These are phyloP conservation scores for Dissophora ornata DNA, from an alignment of 192 early-diverging fungal species.

Conservation along the genomic window DNA sequence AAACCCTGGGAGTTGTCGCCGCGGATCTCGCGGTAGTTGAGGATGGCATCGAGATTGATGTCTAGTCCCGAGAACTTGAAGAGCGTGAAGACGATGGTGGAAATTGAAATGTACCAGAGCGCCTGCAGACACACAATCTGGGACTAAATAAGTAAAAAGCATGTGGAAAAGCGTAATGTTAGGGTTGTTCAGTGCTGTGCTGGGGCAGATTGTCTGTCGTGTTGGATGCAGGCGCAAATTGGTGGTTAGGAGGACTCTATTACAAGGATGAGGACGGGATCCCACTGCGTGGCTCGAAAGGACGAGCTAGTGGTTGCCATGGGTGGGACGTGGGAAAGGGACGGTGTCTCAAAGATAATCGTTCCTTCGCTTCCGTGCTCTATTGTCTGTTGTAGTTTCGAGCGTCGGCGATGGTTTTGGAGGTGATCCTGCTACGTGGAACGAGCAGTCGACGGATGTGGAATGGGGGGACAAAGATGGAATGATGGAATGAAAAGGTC, in stretches of 20 bases:
- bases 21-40: conserved; percentile 68
- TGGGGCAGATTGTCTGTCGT: no score
- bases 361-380: no score
- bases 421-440: no score
- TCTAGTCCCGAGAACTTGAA: conserved; percentile 61
- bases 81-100: conserved; percentile 34
- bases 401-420: not conserved
- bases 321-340: not conserved
- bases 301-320: conserved; percentile 34
- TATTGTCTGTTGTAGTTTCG: no score
- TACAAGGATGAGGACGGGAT: conserved; percentile 52
- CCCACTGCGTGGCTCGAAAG: conserved; percentile 53
- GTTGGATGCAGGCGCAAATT: no score
- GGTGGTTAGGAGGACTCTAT: not conserved
- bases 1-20: conserved; percentile 76
- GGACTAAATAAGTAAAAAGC: conserved; percentile 21
- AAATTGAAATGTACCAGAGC: conserved; percentile 49
- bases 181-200: no score
- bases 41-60: conserved; percentile 75
- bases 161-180: no score
- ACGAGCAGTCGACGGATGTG: no score
- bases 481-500: no score
- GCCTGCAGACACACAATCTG: conserved; percentile 49
- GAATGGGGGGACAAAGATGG: no score
- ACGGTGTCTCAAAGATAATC: no score